Evolutionary conservation across 2,329 filamentous ascomycete species (phyloP).

Genomic region (Botryotinia convoluta): DNA sequence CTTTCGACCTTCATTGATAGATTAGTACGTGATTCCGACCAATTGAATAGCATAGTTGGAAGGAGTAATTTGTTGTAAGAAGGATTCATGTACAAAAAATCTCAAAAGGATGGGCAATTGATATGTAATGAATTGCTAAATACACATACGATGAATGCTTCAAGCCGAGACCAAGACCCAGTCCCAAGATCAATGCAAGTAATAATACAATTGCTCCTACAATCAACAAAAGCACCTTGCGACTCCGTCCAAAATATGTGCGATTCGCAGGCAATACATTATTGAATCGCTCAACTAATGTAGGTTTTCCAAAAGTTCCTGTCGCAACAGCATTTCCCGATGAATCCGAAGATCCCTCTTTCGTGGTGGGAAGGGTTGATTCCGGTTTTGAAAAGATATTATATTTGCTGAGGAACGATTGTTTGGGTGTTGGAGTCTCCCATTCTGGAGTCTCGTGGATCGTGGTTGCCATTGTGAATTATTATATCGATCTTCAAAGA

Average conservation of each 20-base stretch:
- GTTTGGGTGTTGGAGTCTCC: conserved; percentile 26
- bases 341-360: conserved; percentile 13
- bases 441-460: conserved; percentile 31
- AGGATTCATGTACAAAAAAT: neutral
- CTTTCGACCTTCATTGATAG: conserved; percentile 31
- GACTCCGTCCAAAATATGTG: conserved; percentile 26
- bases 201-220: conserved; percentile 25
- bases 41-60: conserved; percentile 15
- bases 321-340: neutral
- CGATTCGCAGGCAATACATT: conserved; percentile 19
- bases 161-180: conserved; percentile 38
- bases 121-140: conserved; percentile 24
- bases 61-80: neutral
- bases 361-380: conserved; percentile 13
- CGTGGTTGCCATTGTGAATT: conserved; percentile 22
- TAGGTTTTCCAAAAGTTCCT: neutral
- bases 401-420: conserved; percentile 24
- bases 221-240: conserved; percentile 23
- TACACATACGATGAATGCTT: conserved; percentile 25
- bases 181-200: conserved; percentile 38
- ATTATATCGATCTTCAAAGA: neutral
- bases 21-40: neutral
- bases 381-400: conserved; percentile 20
- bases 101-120: conserved; percentile 17
- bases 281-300: conserved; percentile 3